phyloP scores from a whole-genome alignment of 352 stramenopile genomes.

The Pythium oligandrum region DNA sequence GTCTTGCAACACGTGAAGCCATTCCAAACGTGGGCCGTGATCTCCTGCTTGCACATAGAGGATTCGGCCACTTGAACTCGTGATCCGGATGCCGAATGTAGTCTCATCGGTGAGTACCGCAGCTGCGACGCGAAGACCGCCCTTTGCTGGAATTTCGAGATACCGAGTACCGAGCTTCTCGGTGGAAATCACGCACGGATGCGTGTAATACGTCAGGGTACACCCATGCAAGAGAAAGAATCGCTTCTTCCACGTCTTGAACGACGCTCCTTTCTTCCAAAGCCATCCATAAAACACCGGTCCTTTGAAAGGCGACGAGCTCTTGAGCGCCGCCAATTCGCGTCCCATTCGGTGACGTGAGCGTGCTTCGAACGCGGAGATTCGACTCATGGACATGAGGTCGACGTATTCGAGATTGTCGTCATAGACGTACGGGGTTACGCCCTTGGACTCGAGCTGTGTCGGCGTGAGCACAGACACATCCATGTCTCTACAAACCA shows the following conservation, averaged over 20 bases:
- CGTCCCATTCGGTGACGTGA: no score
- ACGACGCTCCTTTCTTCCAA: conserved; percentile 67
- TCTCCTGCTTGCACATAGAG: conserved; percentile 58
- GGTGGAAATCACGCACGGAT: conserved; percentile 61
- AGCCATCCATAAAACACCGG: conserved; percentile 70
- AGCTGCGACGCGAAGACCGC: conserved; percentile 44
- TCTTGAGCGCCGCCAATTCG: no score
- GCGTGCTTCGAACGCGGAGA: no score
- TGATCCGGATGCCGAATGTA: conserved; percentile 51
- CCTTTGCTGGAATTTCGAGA: conserved; percentile 50
- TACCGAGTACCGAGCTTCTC: conserved; percentile 51
- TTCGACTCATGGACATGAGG: no score
- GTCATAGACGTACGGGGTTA: no score
- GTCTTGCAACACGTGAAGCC: conserved; percentile 50
- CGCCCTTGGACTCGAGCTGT: no score
- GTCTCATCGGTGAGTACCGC: conserved; percentile 43
- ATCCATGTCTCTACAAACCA: no score
- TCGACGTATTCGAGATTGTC: no score
- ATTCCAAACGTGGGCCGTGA: conserved; percentile 35
- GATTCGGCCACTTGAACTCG: conserved; percentile 53
- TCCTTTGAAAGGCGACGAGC: conserved; percentile 8
- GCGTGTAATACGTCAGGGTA: conserved; percentile 67
- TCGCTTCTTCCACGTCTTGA: conserved; percentile 80
- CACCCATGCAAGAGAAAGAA: conserved; percentile 68
- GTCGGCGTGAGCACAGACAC: no score